Evolutionary conservation across 257 asterid species (phyloP).

Genomic region (Anisodus tanguticus): DNA sequence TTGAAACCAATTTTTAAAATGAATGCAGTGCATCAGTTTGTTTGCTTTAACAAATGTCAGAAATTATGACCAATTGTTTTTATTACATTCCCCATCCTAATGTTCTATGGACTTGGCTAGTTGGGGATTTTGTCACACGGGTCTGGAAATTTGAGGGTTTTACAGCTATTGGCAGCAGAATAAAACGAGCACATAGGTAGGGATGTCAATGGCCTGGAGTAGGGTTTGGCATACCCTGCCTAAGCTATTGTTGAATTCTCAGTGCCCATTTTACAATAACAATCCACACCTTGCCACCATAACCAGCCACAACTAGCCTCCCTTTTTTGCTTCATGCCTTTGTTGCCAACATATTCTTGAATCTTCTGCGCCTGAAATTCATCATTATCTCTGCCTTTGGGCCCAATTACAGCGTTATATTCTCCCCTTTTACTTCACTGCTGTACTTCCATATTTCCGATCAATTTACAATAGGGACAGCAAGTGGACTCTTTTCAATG

Average conservation of each 20-base stretch:
- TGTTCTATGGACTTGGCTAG: background rate
- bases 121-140: background rate
- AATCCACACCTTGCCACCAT: too few species aligned
- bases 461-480: background rate
- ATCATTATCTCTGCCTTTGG: background rate
- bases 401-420: rapidly evolving
- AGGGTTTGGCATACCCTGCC: background rate
- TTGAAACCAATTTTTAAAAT: background rate
- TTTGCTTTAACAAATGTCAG: background rate
- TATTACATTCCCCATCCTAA: background rate
- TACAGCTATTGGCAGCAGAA: background rate
- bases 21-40: background rate
- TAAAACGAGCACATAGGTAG: background rate
- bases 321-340: background rate
- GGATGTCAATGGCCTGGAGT: background rate
- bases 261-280: background rate
- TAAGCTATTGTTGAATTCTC: background rate
- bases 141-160: background rate
- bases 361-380: background rate
- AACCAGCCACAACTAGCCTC: too few species aligned
- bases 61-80: background rate
- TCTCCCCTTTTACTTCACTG: background rate
- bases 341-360: background rate
- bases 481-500: background rate
- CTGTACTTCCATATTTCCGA: background rate